Base-by-base conservation (phyloP, 129 eudicot genomes). In the Centella asiatica region DNA sequence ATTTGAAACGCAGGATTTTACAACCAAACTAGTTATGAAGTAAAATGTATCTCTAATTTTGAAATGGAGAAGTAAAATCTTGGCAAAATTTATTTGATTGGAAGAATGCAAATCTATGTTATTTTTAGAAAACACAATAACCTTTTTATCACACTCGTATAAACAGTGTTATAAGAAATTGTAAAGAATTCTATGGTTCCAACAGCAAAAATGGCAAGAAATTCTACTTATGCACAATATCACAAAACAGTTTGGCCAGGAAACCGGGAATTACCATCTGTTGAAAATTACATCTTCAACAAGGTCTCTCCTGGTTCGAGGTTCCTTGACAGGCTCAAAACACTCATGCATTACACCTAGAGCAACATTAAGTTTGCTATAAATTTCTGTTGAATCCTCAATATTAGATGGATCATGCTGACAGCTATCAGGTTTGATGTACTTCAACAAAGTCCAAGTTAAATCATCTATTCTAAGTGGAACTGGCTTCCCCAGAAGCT, bases 341-440 rank as follows among this genome's bases (percentile, higher is more conserved):
- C 98, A 92, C 65, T 92, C 98, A 44, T 87, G 95, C 95, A 87
- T 87, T 65, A 92, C 90, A 49, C 68, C 74, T 44, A 92, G 82
- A 62, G 95, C 95, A 51, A 92, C 73, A 74, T 72, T 80, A 19
- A 90, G 94, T 78, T 90, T 90, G 77, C 85, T 73, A 64, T 79
- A 84, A 54, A 40, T 73, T 63, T 86, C 93, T 13, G 83, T 47
- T 34, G 80, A 24, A 44, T 71, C 72, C 60, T 72, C 83, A 49
- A 46, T 42, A 67, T 52, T 44, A 53, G 58, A 28, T 25, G 57
- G 47, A 53, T 76, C 77, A 20, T 47, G 40, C 57, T 69, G 36
- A n/a, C 17, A 6, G 25, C 29, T 63, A 3, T 85, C 79, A 24
- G 70, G 58, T 32, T 63, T 47, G 42, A 34, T 76, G 71, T 83